Base-by-base conservation (phyloP, 495 filamentous ascomycete genomes). In the Symbiotaphrina buchneri region DNA sequence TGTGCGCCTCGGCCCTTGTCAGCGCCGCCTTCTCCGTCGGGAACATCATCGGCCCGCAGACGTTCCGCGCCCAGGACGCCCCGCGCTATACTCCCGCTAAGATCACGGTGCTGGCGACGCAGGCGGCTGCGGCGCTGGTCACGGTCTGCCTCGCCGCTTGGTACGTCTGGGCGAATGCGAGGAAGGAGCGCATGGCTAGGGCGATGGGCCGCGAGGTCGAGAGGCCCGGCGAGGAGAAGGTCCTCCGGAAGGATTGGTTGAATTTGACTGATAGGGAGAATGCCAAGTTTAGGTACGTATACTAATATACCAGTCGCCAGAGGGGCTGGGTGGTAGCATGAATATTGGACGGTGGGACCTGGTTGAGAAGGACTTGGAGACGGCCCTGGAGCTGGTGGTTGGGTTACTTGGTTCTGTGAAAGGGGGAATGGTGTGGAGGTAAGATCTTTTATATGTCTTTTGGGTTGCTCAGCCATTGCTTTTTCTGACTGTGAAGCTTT, bases 21-120 rank as follows among this genome's bases (percentile, higher is more conserved):
- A 53, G 58, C 13, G 63, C 56, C 2, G 62, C 58, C 10, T 75
- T 74, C 49, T 65, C 61, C 11, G 42, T 73, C 8, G 71, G 68
- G 4, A 74, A 66, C 39, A 71, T 74, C 38, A 71, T 75, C 41
- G 66, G 71, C 0, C 71, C 71, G 3, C 70, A 75, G 45, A 63
- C 74, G 2, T 76, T 76, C 40, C 59, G 60, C 27, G 49, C 53
- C 0, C 47, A 40, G 6, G 67, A 74, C 40, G 64, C 61, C 5
- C 71, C 71, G 0, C 51, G 61, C 4, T 74, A 67, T 40, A 58
- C 45, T 6, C 68, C 68, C 1, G 71, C 71, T 4, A 76, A 74
- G 47, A 59, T 74, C 27, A 51, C 63, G 0, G 58, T 74, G 6
- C 40, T 68, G 21, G 60, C 53, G 0, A 61, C 55, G 0, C 56